Evolutionary conservation across 495 filamentous ascomycete genomes (phyloP).

Genomic region (Eremomyces bilateralis): DNA sequence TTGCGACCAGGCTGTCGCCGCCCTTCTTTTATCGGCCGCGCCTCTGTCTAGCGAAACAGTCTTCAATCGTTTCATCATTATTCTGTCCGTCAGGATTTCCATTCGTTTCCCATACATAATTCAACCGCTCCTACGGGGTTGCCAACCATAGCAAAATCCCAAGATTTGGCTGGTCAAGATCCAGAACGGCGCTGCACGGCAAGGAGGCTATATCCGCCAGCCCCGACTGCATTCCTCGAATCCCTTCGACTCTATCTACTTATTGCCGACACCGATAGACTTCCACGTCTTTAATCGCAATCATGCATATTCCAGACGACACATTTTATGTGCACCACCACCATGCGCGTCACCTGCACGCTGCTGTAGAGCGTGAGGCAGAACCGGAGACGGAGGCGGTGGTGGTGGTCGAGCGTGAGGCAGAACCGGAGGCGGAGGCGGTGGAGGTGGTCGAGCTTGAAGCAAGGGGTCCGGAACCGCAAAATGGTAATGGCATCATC

Average conservation of each 20-base stretch:
- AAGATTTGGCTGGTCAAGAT: background rate
- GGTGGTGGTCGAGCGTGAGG: no score
- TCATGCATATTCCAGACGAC: background rate
- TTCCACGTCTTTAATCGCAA: background rate
- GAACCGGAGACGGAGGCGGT: background rate
- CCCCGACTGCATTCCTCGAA: background rate
- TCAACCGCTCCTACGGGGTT: no score
- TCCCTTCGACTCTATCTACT: background rate
- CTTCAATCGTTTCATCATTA: background rate
- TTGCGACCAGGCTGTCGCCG: constrained; percentile 1
- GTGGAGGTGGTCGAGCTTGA: no score
- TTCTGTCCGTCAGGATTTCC: no score
- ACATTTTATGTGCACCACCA: background rate
- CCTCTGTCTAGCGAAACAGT: background rate
- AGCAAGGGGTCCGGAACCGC: no score
- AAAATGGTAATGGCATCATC: no score
- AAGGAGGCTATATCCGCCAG: background rate
- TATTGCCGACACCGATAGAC: background rate
- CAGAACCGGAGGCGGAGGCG: no score
- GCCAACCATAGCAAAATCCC: background rate
- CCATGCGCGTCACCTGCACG: background rate
- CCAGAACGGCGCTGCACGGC: background rate
- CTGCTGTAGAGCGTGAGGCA: background rate
- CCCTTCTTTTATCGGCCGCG: constrained; percentile 1
- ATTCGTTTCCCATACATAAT: no score